Evolutionary conservation across 2,329 filamentous ascomycete genomes (phyloP), one percentile per base, ranked within the genome.

Genomic region (Hawksworthiomyces lignivorus): DNA sequence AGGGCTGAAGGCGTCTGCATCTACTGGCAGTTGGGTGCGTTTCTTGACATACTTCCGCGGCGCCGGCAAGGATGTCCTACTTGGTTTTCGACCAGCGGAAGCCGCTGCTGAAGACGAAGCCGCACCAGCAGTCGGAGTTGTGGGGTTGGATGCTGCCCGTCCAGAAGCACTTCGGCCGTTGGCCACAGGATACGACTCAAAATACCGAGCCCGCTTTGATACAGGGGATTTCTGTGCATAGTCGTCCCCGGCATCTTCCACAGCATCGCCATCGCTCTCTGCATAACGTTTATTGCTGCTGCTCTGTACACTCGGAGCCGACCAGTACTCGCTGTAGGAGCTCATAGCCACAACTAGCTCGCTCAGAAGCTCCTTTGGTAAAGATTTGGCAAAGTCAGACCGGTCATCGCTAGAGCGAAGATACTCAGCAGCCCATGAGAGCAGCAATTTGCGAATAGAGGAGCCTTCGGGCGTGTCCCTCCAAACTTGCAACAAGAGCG

Each of bases 271-370:
- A 2, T 62, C 58, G 12, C 60, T 62, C 5, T 72, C 68, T 2
- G 73, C 54, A 31, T 72, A 70, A 49, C 73, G 68, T 2, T 73
- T 66, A 36, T 68, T 71, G 54, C 73, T 72, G 4, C 54, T 36
- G 18, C 34, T 28, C 34, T 39, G 50, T 22, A 58, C 62, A 9
- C 59, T 14, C 17, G 21, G 29, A 17, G 58, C 4, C 60, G 36
- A 75, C 68, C 43, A 76, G 61, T 17, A 45, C 20, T 48, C 45
- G 4, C 43, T 37, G 22, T 46, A 44, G 0, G 72, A 69, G 54
- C 73, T 77, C 75, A 81, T 79, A 11, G 72, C 64, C 3, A 81
- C 68, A 0, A 82, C 76, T 6, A 82, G 65, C 56, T 80, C 77
- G 47, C 73, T 77, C 7, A 81, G 61, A 1, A 82, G 73, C 50